Base-by-base conservation (phyloP, 163 green algal genomes). In the Volvox carteri region DNA sequence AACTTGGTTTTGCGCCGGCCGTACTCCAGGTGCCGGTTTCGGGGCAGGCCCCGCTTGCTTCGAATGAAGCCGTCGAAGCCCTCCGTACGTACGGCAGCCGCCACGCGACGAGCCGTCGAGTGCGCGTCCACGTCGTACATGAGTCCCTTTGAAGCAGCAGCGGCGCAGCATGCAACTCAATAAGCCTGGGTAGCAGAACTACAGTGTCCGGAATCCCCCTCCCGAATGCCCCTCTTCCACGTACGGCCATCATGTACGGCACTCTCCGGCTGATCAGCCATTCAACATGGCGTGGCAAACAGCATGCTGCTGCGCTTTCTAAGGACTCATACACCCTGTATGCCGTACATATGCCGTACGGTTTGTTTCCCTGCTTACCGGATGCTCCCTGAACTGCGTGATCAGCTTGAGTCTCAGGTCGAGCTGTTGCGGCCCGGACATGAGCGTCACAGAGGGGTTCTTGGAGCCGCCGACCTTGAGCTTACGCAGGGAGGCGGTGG, bases 21-120 rank as follows among this genome's bases (percentile, higher is more conserved):
- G 70, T 78, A 78, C 33, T 78, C 70, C 18, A 78, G 70, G 41
- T 78, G 70, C 19, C 70, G 70, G 70, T 78, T 78, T 35, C 70
- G 37, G 39, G 70, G 70, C 39, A 78, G 70, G 23, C 70, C 70
- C 70, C 70, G 70, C 39, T 78, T 78, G 70, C 70, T 78, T 14
- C 70, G 70, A 8, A 21, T 56, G 70, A 78, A 78, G 70, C 70
- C 70, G 14, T 78, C 70, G 39, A 78, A 78, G 70, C 70, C 70
- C 70, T 78, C 70, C 19, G 41, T 54, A 30, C 70, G 70, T 30
- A 78, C 70, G 37, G 70, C 70, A 56, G 70, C 70, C 1, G 70
- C 70, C 28, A 78, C 39, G 39, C 70, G 70, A 28, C 39, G 37
- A 9, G 70, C 70, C 19, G 70, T 78, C 18, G 70, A 46, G 70